Base-by-base conservation (phyloP, 176 grass and related monocot genomes). In the Musa troglodytarum region DNA sequence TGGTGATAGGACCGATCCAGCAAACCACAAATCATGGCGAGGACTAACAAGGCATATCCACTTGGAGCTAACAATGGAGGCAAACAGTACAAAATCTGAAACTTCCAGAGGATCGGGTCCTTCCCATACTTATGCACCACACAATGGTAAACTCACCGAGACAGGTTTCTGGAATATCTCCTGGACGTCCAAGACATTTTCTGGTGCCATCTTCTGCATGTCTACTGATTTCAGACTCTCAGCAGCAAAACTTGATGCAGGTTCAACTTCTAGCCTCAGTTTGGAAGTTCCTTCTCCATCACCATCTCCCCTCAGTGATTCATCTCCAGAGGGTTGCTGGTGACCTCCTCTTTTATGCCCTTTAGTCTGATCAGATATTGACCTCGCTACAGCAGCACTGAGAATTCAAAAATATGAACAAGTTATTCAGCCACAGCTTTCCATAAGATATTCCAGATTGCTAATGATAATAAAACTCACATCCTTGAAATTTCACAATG, bases 221-320 rank as follows among this genome's bases (percentile, higher is more conserved):
- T 28, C 61, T 17, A 52, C 52, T 57, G 82, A 87, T 26, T 24
- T 73, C 68, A 79, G 81, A 71, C 72, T 79, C 76, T 69, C 74
- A 12, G 14, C 66, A 49, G 54, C 76, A 85, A 75, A 80, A 83
- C 84, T 64, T 16, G 61, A 65, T 28, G 58, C 58, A 26, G 75
- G 49, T 65, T 77, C 75, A 65, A 17, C 86, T 53, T 73, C 75
- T 13, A 15, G 50, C 68, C 68, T 70, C 17, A 70, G 17, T 72
- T 87, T 91, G 23, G 88, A 99, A 19, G 86, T 93, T 74, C 86
- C 88, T 87, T 99, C 86, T 23, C 80, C 86, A 63, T 74, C 90
- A 76, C 84, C 77, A 57, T 61, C 77, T 9, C 28, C 56, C 74
- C 76, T 75, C 56, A 81, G 66, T 78, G 63, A 22, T 21, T 19